Evolutionary conservation across 2,329 filamentous ascomycete species (phyloP).

Genomic region (Cladosporium phlei): DNA sequence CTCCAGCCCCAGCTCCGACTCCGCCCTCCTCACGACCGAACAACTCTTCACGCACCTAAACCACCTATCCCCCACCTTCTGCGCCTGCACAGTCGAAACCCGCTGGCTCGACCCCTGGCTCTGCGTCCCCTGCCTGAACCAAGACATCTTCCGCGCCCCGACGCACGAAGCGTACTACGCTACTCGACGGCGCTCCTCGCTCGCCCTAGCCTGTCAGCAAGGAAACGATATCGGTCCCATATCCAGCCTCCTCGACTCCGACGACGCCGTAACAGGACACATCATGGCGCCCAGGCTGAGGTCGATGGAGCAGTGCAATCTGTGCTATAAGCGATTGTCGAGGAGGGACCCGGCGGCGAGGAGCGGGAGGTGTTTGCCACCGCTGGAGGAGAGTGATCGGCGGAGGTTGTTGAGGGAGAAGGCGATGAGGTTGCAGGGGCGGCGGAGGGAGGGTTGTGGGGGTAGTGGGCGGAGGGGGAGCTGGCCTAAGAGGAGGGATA

Average conservation of each 20-base stretch:
- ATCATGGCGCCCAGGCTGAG: background rate
- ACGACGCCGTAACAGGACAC: background rate
- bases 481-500: conserved; percentile 10
- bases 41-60: conserved; percentile 12
- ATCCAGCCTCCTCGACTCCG: background rate
- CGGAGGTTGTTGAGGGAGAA: background rate
- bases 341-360: conserved; percentile 7
- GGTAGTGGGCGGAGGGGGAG: conserved; percentile 1
- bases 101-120: conserved; percentile 14
- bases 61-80: conserved; percentile 1
- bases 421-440: conserved; percentile 3
- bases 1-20: too few species aligned
- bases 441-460: background rate
- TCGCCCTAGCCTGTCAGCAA: conserved; percentile 6
- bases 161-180: conserved; percentile 12
- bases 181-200: background rate
- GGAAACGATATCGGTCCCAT: conserved; percentile 11
- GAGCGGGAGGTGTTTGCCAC: conserved; percentile 8
- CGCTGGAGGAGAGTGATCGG: conserved; percentile 2
- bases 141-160: conserved; percentile 12
- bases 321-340: conserved; percentile 6
- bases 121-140: conserved; percentile 13
- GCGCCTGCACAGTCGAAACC: conserved; percentile 12
- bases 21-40: conserved; percentile 8
- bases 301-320: conserved; percentile 11